Base-by-base conservation (phyloP, 139 green algal genomes). In the Chlorella vulgaris region DNA sequence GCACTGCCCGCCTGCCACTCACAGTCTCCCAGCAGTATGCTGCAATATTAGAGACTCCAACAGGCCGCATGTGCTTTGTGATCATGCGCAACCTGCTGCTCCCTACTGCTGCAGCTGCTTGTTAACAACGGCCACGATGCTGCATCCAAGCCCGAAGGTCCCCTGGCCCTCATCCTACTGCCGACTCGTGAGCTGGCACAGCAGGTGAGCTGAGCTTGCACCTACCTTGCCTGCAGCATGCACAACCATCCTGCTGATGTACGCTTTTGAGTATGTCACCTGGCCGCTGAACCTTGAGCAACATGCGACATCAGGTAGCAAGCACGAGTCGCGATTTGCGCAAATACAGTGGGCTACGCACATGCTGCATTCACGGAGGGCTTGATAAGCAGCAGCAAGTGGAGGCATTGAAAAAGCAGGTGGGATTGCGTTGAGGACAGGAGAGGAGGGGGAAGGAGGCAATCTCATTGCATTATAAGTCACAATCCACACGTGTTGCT, bases 101-200 rank as follows among this genome's bases (percentile, higher is more conserved):
- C 65, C 38, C 40, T 39, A 7, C 10, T n/a, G n/a, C 22, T 31
- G 71, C 47, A 78, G 71, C 80, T 85, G 47, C 38, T 92, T 35
- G 39, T 66, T 65, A 74, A 61, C 26, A 53, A 67, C 69, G 82
- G 58, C 15, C 65, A 79, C 24, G 82, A 55, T 21, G 71, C 62
- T 7, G 77, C 36, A 71, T 85, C 84, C 21, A 76, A 36, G 3
- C 69, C 82, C 4, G 31, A 42, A 3, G 77, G 51, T 0, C 93
- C 92, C 2, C 61, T 83, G 3, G 74, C 82, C n/a, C 82, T 98
- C 2, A 76, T 97, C 2, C 31, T 98, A 36, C 73, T 85, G 40
- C 94, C 94, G 1, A 97, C 94, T 0, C 87, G 93, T 19, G 94
- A 98, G 86, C 89, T 98, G 33, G 93, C 93, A 22, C 84, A 89